phyloP scores from a whole-genome alignment of 202 grass and related monocot genomes.

The Setaria viridis region DNA sequence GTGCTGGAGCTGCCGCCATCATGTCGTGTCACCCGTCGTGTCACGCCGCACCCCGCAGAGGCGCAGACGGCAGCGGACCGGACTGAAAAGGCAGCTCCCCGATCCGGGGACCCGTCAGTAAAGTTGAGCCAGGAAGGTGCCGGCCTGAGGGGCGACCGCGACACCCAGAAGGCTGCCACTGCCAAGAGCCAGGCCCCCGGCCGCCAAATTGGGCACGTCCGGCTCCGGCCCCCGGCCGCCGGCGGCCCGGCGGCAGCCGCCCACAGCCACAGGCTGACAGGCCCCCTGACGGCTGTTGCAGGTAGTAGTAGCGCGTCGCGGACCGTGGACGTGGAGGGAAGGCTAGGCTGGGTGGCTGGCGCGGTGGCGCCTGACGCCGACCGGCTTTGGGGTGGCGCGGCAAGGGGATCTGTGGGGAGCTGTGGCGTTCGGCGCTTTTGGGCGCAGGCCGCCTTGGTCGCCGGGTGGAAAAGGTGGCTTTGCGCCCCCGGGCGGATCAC shows the following conservation, averaged over 20 bases:
- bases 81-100: constrained; percentile 1
- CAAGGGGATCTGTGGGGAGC: neutral
- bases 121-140: constrained; percentile 39
- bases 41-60: neutral
- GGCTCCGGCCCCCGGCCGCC: neutral
- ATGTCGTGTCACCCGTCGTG: constrained; percentile 10
- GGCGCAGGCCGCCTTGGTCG: constrained; percentile 43
- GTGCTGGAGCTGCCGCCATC: constrained; percentile 1
- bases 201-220: neutral
- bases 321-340: too few species aligned
- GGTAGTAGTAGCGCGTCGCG: neutral
- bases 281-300: too few species aligned
- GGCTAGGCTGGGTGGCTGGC: neutral
- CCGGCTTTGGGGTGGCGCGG: neutral
- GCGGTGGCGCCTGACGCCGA: neutral
- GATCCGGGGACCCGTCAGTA: constrained; percentile 43
- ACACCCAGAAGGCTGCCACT: constrained; percentile 38
- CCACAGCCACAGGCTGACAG: neutral
- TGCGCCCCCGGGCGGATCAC: constrained; percentile 23
- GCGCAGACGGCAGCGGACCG: neutral
- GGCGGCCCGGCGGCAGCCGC: neutral
- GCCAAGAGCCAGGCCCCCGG: neutral
- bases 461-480: constrained; percentile 16
- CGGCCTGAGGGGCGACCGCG: constrained; percentile 42
- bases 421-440: constrained; percentile 37